Evolutionary conservation across 2,329 filamentous ascomycete species (phyloP).

Genomic region (Pseudogymnoascus pannorum): DNA sequence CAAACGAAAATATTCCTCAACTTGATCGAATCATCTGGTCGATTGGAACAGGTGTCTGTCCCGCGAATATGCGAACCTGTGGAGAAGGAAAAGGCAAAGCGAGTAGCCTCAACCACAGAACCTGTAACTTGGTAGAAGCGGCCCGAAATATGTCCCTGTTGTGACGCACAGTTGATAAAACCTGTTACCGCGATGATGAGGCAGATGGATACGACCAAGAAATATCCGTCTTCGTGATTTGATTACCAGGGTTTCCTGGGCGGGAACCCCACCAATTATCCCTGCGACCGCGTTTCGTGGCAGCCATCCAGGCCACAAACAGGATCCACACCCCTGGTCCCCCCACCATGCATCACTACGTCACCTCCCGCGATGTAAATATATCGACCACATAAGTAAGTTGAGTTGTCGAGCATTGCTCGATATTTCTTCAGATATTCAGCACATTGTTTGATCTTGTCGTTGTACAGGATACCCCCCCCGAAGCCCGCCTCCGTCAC

Average conservation of each 20-base stretch:
- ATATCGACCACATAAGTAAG: background rate
- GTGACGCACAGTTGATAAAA: background rate
- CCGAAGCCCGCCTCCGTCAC: background rate
- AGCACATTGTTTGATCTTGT: background rate
- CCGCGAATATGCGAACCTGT: background rate
- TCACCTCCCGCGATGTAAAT: background rate
- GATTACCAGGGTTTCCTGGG: background rate
- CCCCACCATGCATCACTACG: conserved; percentile 1
- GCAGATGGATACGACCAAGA: background rate
- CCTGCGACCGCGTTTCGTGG: background rate
- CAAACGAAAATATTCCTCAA: background rate
- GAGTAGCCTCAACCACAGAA: background rate
- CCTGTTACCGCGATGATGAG: background rate
- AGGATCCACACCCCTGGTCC: background rate
- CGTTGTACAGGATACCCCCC: background rate
- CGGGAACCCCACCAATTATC: conserved; percentile 1
- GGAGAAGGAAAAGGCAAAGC: background rate
- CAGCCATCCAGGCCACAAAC: background rate
- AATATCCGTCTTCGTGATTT: background rate
- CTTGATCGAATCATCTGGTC: no score
- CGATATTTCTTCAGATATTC: background rate
- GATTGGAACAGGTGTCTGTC: background rate
- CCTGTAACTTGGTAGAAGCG: background rate
- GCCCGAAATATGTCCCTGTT: background rate
- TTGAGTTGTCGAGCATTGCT: background rate